Evolutionary conservation across 805 yeast species (phyloP), one percentile per base, ranked within the genome.

Genomic region (Candida chauliodis): DNA sequence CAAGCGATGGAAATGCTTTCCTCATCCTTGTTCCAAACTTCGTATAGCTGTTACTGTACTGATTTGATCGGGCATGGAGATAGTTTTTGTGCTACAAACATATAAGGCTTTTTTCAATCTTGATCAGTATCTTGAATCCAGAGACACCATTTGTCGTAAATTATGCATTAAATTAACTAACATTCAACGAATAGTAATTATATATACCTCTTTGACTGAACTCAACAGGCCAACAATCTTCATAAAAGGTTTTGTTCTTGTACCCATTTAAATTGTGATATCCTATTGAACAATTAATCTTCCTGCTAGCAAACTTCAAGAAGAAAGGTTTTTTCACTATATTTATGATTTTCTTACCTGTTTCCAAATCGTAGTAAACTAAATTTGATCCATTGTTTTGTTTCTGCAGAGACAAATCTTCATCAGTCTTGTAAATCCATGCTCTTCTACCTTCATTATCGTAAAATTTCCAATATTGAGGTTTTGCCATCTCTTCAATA

Each of bases 381-480:
- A 79, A 58, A 46, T 66, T 67, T 20, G 69, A 55, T 8, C 16
- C 7, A n/a, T 13, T 30, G 10, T 9, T 8, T 10, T 19, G 19
- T 8, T 21, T 17, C 31, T 43, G 2, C 8, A 10, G 13, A 24
- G 27, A 3, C 44, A 26, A 10, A 51, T 23, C 8, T 40, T 36
- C 25, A 44, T 21, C 39, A 30, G 36, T 32, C 45, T 73, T 76
- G 57, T 79, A 82, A 13, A 88, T 56, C 95, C 96, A 88, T 9
- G 86, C 81, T 44, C 96, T 70, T 44, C 95, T 69, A 4, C 95
- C 95, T 47, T 78, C 80, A 40, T 76, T 72, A 47, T 75, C 79
- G 51, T 64, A 73, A 40, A 67, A 65, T 48, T 69, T 73, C 81
- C 81, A 76, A 1, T 63, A 52, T 37, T 54, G 58, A 8, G 70